Evolutionary conservation across 2,329 filamentous ascomycete species (phyloP).

Genomic region (Xylariaceae sp.): DNA sequence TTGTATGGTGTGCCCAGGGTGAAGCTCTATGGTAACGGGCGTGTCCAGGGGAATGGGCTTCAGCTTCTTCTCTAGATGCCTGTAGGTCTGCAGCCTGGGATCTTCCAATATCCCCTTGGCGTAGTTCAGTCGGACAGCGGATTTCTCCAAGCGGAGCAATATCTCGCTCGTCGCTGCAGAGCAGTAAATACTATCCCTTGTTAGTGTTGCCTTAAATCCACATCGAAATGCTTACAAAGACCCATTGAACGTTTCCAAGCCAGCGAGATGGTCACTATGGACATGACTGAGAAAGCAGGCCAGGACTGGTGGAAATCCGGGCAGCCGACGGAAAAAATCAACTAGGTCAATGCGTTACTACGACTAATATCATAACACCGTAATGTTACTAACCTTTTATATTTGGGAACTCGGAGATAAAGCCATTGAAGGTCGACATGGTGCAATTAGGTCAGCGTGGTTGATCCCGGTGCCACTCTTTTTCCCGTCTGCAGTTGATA

Average conservation of each 20-base stretch:
- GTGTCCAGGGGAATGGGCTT: constrained; percentile 84
- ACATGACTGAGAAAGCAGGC: constrained; percentile 92
- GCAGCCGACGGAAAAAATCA: constrained; percentile 76
- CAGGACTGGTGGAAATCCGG: constrained; percentile 62
- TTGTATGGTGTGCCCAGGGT: constrained; percentile 69
- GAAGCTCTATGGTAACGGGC: constrained; percentile 76
- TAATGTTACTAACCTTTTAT: constrained; percentile 64
- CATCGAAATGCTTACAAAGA: constrained; percentile 68
- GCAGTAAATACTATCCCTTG: constrained; percentile 72
- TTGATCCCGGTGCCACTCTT: no score
- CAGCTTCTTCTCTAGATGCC: constrained; percentile 73
- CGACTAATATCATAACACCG: not conserved
- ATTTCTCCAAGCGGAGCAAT: constrained; percentile 78
- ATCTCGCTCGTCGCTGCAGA: constrained; percentile 83
- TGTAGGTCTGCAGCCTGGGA: constrained; percentile 72
- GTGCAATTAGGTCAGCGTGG: not conserved
- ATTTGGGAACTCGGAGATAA: constrained; percentile 77
- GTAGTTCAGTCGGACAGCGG: constrained; percentile 81
- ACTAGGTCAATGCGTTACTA: constrained; percentile 53
- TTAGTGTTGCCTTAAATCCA: not conserved
- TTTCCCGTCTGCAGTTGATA: no score
- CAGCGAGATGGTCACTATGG: constrained; percentile 86
- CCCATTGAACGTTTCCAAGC: constrained; percentile 75
- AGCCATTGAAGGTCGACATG: constrained; percentile 81
- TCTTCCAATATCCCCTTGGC: constrained; percentile 78